These are phyloP conservation scores for Fusarium pseudoanthophilum DNA, from an alignment of 2,329 filamentous ascomycete genomes.

Conservation along the genomic window DNA sequence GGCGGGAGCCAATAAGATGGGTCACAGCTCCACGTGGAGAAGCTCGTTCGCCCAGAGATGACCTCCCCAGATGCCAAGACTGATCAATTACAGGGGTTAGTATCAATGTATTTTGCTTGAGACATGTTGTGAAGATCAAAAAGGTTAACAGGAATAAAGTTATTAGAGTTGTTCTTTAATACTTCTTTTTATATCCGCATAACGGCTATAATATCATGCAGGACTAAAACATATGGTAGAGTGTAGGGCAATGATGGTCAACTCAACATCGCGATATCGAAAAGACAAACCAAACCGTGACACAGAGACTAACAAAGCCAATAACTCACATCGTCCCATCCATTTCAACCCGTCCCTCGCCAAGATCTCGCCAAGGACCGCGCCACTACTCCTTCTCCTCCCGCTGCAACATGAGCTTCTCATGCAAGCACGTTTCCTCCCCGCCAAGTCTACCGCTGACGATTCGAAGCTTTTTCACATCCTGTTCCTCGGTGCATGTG, in stretches of 20 bases:
- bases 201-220: neutral
- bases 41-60: conserved; percentile 19
- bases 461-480: neutral
- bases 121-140: neutral
- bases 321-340: neutral
- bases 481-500: neutral
- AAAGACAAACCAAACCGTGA: fast-evolving
- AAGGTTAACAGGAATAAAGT: neutral
- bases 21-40: conserved; percentile 20
- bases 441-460: conserved; percentile 6
- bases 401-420: conserved; percentile 4
- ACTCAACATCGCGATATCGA: neutral
- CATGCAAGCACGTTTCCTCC: conserved; percentile 4
- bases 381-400: conserved; percentile 13
- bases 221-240: neutral
- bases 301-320: fast-evolving
- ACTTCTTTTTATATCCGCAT: neutral
- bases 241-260: neutral
- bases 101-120: neutral
- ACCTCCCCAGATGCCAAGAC: conserved; percentile 27
- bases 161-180: neutral
- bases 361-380: conserved; percentile 28
- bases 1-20: conserved; percentile 13
- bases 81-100: neutral
- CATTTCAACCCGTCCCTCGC: neutral